Conservation (phyloP, 2,329 filamentous ascomycete species). For the Talaromyces sp. region DNA sequence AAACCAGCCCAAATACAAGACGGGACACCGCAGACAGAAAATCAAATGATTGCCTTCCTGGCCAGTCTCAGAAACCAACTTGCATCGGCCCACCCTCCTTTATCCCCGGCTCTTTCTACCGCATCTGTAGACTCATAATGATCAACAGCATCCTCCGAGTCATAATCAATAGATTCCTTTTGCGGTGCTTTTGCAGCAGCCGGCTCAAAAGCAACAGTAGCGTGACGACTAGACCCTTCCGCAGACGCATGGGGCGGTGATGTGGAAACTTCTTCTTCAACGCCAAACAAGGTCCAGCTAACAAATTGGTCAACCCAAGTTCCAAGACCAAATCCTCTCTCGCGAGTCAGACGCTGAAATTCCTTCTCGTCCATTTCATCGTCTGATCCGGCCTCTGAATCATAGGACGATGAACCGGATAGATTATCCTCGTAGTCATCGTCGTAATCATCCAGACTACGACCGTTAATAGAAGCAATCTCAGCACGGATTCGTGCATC, state of each 20-base stretch:
- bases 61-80: slow-evolving; percentile 55
- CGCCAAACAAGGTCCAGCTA: slow-evolving; percentile 53
- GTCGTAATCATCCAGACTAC: slow-evolving; percentile 17
- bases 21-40: not conserved
- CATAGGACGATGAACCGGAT: slow-evolving; percentile 20
- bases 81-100: slow-evolving; percentile 55
- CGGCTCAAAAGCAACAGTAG: slow-evolving; percentile 6
- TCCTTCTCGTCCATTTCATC: slow-evolving; percentile 50
- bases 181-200: not conserved
- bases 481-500: slow-evolving; percentile 40
- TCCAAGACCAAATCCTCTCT: slow-evolving; percentile 52
- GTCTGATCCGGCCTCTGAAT: slow-evolving; percentile 27
- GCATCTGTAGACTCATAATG: slow-evolving; percentile 22
- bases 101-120: slow-evolving; percentile 33
- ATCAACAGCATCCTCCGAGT: slow-evolving; percentile 21
- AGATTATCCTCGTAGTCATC: slow-evolving; percentile 19
- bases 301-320: slow-evolving; percentile 54
- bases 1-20: not conserved
- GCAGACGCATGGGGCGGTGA: not conserved
- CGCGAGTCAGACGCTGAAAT: slow-evolving; percentile 47
- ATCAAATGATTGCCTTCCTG: slow-evolving; percentile 24
- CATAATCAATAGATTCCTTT: not conserved
- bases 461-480: slow-evolving; percentile 29
- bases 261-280: slow-evolving; percentile 44
- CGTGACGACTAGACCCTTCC: slow-evolving; percentile 19